Evolutionary conservation across 345 rosid species (phyloP).

Genomic region (Carallia pectinifolia): DNA sequence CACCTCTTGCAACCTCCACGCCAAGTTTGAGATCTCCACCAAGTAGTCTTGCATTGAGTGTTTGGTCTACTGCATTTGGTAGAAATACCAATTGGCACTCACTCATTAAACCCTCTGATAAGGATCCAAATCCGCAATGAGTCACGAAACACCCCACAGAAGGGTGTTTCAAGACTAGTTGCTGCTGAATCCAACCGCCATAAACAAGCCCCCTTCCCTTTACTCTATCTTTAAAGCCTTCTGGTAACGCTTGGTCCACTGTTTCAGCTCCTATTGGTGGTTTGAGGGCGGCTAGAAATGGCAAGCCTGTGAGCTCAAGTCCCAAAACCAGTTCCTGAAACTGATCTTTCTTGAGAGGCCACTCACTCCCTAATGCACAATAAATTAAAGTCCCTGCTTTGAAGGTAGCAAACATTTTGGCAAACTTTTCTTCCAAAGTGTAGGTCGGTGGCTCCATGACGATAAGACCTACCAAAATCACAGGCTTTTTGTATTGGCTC

Average conservation of each 20-base stretch:
- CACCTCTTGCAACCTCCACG: constrained; percentile 35
- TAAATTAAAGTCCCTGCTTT: not conserved
- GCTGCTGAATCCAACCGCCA: constrained; percentile 39
- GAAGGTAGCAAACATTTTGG: not conserved
- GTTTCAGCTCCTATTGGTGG: not conserved
- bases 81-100: constrained; percentile 40
- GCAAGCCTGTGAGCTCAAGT: not conserved
- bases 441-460: not conserved
- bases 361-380: constrained; percentile 1
- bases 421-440: not conserved
- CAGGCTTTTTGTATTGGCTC: not conserved
- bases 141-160: constrained; percentile 47
- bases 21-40: constrained; percentile 31
- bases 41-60: constrained; percentile 43
- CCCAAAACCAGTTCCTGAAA: not conserved
- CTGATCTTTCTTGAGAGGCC: not conserved
- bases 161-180: constrained; percentile 28
- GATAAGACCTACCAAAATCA: not conserved
- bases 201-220: constrained; percentile 28
- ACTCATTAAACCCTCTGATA: constrained; percentile 32
- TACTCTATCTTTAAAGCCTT: not conserved
- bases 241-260: not conserved
- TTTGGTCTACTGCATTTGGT: constrained; percentile 40
- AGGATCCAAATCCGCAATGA: constrained; percentile 43
- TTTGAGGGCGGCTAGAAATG: not conserved